Evolutionary conservation across 2,329 filamentous ascomycete species (phyloP), one percentile per base, ranked within the genome.

Genomic region (Alternaria atra): DNA sequence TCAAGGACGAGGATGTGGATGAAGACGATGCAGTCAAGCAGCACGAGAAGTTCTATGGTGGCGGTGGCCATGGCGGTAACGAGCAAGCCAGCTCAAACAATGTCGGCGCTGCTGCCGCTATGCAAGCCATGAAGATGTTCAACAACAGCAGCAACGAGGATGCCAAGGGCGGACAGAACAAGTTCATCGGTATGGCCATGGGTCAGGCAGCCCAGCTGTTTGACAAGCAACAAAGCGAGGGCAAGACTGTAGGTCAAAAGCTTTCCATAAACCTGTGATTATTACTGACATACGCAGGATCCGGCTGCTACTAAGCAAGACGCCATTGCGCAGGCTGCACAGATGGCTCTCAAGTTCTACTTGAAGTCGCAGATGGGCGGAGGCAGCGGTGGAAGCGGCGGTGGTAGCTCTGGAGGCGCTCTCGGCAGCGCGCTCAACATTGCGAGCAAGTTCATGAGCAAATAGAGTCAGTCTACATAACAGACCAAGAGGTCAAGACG

Each of bases 261-360:
- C 3, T 27, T 30, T 52, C 54, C 5, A 40, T 8, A 12, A 27
- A 55, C 20, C 54, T 51, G 17, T 40, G 84, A 85, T 68, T 81
- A 87, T 20, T 81, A 3, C 79, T 69, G 58, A 71, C 35, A 52
- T 5, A n/a, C 48, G 10, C 29, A 80, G 77, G 62, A 73, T 27
- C 70, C 84, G 25, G 84, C 85, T 27, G 86, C 90, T 5, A 91
- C 87, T 80, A 97, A 97, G 86, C 88, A 97, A 80, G 89, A 88
- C 48, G 92, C 89, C 51, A 83, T 97, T 47, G 88, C 91, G 75
- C 84, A 89, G 77, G 94, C 94, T 3, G 93, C 89, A 2, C 90
- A 97, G 84, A 90, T 92, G 86, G 94, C 93, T 3, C 79, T 97
- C 71, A 93, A 97, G 86, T 91, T 97, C 87, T 97, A 94, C 79